Percentiles rank a stretch among this genome's conserved stretches.
Conservation (phyloP, 1,284 basidiomycete genomes). For the Mycocalia duriaeana region DNA sequence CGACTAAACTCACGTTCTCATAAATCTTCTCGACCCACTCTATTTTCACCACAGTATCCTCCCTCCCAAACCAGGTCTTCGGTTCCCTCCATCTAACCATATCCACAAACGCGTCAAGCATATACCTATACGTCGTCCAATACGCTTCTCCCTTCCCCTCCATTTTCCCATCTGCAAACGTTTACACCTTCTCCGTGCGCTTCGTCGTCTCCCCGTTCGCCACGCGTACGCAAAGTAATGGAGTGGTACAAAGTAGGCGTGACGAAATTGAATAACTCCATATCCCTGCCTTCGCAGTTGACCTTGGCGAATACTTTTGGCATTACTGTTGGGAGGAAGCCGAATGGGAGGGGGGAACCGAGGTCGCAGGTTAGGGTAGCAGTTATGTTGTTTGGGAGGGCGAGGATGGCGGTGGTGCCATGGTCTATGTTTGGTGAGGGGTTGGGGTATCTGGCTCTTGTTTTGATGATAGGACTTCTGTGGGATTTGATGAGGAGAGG, state of each 20-base stretch:
- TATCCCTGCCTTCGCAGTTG: slow-evolving; percentile 33
- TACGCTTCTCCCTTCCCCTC: slow-evolving; percentile 47
- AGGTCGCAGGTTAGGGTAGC: slow-evolving; percentile 32
- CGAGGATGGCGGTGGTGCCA: slow-evolving; percentile 29
- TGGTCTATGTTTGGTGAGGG: slow-evolving; percentile 38
- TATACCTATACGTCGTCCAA: slow-evolving; percentile 58
- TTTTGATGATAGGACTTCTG: slow-evolving; percentile 27
- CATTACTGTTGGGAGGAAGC: slow-evolving; percentile 32
- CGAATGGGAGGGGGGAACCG: slow-evolving; percentile 23
- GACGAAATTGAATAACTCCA: slow-evolving; percentile 36
- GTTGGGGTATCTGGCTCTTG: slow-evolving; percentile 19
- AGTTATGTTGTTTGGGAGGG: slow-evolving; percentile 31
- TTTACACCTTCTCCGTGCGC: slow-evolving; percentile 40
- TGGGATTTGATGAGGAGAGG: slow-evolving; percentile 34
- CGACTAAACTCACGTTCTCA: slow-evolving; percentile 46
- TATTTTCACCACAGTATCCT: slow-evolving; percentile 49
- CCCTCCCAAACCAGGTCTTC: slow-evolving; percentile 44
- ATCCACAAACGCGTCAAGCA: slow-evolving; percentile 61
- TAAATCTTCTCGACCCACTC: slow-evolving; percentile 52
- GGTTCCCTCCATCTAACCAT: slow-evolving; percentile 45
- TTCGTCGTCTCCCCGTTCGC: no score
- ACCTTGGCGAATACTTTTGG: slow-evolving; percentile 24
- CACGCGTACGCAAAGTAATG: slow-evolving; percentile 33
- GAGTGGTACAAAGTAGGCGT: slow-evolving; percentile 38
- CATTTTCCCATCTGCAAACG: slow-evolving; percentile 23